Evolutionary conservation across 768 basidiomycete species (phyloP).

Genomic region (Obba rivulosa): DNA sequence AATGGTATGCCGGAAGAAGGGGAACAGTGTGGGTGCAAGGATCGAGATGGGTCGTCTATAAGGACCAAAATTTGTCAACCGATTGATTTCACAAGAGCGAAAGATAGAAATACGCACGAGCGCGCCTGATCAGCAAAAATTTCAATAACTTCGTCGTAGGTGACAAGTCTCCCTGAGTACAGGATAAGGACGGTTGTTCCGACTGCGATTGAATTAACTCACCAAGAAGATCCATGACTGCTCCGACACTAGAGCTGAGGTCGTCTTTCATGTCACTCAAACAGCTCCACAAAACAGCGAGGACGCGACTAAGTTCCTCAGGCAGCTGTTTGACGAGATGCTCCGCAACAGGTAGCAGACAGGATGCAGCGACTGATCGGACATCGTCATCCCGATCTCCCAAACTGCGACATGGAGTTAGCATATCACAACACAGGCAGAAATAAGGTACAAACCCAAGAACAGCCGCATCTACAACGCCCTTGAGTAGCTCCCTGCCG

Average conservation of each 20-base stretch:
- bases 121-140: conserved; percentile 63
- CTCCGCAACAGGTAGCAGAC: conserved; percentile 80
- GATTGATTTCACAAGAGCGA: conserved; percentile 1
- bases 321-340: conserved; percentile 74
- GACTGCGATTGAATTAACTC: conserved; percentile 13
- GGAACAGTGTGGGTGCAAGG: conserved; percentile 84
- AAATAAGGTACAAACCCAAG: conserved; percentile 61
- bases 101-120: conserved; percentile 49
- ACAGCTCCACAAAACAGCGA: conserved; percentile 88
- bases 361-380: conserved; percentile 89
- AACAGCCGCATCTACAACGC: conserved; percentile 86
- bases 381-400: conserved; percentile 94
- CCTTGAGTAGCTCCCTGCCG: conserved; percentile 59
- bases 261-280: conserved; percentile 94
- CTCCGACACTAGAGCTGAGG: conserved; percentile 90
- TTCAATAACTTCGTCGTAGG: conserved; percentile 70
- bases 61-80: not conserved
- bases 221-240: conserved; percentile 98
- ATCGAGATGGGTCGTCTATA: conserved; percentile 72
- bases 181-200: not conserved
- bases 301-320: conserved; percentile 63
- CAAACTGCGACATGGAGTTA: conserved; percentile 44
- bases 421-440: not conserved
- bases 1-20: conserved; percentile 98
- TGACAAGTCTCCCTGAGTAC: conserved; percentile 69